A percentile compares a stretch with the other conserved stretches of the same genome.
Conservation (phyloP, 1,139 yeast genomes). For the Sugiyamaella japonica region DNA sequence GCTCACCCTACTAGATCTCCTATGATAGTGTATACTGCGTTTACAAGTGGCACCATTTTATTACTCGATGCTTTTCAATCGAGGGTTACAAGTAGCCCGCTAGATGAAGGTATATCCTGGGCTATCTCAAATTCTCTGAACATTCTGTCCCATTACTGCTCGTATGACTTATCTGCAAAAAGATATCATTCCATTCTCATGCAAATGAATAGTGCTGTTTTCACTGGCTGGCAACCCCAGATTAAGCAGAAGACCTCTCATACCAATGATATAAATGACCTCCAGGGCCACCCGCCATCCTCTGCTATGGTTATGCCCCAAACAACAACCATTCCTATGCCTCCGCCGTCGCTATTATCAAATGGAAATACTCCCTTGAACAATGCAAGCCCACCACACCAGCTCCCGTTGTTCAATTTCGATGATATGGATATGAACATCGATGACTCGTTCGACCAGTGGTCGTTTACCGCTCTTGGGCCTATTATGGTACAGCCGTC, state of each 20-base stretch:
- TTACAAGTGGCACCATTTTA: conserved; percentile 17
- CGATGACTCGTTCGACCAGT: conserved; percentile 12
- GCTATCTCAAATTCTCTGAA: conserved; percentile 12
- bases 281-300: background rate
- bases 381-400: conserved; percentile 6
- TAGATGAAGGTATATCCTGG: conserved; percentile 5
- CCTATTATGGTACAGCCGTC: conserved; percentile 12
- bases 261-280: background rate
- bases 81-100: conserved; percentile 11
- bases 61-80: conserved; percentile 17
- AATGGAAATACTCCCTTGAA: background rate
- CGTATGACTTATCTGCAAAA: conserved; percentile 13
- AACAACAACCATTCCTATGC: conserved; percentile 1
- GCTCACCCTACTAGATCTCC: conserved; percentile 15
- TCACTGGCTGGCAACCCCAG: conserved; percentile 9
- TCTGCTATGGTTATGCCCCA: background rate
- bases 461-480: conserved; percentile 19
- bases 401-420: conserved; percentile 7
- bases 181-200: conserved; percentile 12
- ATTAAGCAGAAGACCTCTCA: background rate
- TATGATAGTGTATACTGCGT: conserved; percentile 11
- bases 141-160: conserved; percentile 11
- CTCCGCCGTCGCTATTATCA: conserved; percentile 5
- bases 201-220: conserved; percentile 14
- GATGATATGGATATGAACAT: conserved; percentile 6